Conservation (phyloP, 208 protist genomes). For the Leishmania major region DNA sequence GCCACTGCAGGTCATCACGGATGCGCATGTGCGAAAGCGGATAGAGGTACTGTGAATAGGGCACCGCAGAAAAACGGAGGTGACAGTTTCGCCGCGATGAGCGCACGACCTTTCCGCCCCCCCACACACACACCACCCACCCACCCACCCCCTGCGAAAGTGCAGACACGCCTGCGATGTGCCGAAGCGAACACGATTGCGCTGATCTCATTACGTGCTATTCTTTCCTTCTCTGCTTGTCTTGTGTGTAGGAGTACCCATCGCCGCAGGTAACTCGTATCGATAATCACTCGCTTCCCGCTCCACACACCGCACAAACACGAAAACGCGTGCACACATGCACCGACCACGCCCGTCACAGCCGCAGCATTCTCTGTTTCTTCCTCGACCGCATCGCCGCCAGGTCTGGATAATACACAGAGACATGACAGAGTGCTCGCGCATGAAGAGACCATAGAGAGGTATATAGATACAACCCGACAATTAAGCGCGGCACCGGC, state of each 20-base stretch:
- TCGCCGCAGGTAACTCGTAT: not conserved
- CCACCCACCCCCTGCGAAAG: not conserved
- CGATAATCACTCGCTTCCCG: not conserved
- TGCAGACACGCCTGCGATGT: not conserved
- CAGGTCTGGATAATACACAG: not conserved
- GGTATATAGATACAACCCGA: too few relatives aligned
- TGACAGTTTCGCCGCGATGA: not conserved
- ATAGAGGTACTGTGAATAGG: not conserved
- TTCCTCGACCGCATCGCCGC: not conserved
- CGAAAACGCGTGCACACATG: not conserved
- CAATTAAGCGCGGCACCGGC: not conserved
- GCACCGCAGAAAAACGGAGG: not conserved
- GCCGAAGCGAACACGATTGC: not conserved
- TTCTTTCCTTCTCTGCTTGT: not conserved
- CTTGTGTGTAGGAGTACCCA: not conserved
- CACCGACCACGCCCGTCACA: not conserved
- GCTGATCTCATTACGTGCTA: not conserved
- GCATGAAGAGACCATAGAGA: not conserved
- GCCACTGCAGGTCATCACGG: not conserved
- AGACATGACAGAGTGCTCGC: not conserved
- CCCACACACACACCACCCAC: too few relatives aligned
- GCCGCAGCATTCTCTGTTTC: not conserved
- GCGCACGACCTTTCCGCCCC: not conserved
- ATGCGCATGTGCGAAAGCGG: not conserved
- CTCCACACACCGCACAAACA: not conserved